Base-by-base conservation (phyloP, 495 filamentous ascomycete species). In the Patellaria atrata region DNA sequence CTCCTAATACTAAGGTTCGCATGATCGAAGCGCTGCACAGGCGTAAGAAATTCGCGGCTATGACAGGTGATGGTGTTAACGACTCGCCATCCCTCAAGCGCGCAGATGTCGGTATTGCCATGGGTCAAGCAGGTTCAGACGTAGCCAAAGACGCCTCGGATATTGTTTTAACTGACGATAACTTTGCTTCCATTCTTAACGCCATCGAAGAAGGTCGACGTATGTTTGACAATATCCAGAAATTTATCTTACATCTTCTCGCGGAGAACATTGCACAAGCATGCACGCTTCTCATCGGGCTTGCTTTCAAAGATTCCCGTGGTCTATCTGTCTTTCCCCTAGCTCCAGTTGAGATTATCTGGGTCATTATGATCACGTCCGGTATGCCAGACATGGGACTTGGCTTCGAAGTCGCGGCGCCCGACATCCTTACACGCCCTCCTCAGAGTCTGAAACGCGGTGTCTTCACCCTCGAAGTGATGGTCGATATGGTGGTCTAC, bases 21-120 rank as follows among this genome's bases (percentile, higher is more conserved):
- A 82, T 85, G 71, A 77, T 89, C 20, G 73, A 82, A 31, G 75
- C 77, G 3, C 53, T 85, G 35, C 77, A 81, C 38, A 67, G 76
- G 3, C 37, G 76, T 30, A 68, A 68, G 21, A 48, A 57, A 17
- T 76, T 80, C 42, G 76, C 71, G n/a, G 81, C 77, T 20, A 82
- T 91, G 67, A 86, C 82, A n/a, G 82, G 83, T 51, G 82, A 89
- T 38, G 82, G 83, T 38, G 82, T 89, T 35, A 92, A 92, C 50
- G 83, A 89, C 54, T 75, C 79, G 3, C 81, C 82, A 1, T 80
- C 79, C 1, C 60, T 92, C 15, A 82, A 82, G 52, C 67, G 72
- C 19, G 79, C 83, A 12, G 82, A 92, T 54, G 71, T 89, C 22
- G 82, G 82, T 44, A 85, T 92, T 50, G 80, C 82, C 5, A 84